Base-by-base conservation (phyloP, 2,329 filamentous ascomycete genomes). In the Aureobasidium namibiae region DNA sequence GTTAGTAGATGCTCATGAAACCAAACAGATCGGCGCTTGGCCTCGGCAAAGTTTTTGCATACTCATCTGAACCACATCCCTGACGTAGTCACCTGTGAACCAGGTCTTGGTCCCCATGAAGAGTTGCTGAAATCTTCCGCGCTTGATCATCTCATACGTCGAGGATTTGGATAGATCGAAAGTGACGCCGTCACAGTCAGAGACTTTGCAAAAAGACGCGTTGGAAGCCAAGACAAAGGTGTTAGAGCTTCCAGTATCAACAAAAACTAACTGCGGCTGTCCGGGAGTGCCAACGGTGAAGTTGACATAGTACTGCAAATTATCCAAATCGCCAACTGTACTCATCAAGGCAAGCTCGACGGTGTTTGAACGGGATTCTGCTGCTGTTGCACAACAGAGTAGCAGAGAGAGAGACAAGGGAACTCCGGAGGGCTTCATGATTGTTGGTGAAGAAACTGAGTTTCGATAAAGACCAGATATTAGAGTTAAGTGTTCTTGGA, bases 211-310 rank as follows among this genome's bases (percentile, higher is more conserved):
- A 9, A 67, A 61, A 5, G 58, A 26, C 4, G 68, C 65, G 34
- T 61, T 46, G 1, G 67, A 65, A 2, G 68, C 64, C 54, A 69
- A 65, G 59, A 71, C 65, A 61, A 70, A 70, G 11, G 70, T 65
- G 45, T 71, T 68, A 39, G 64, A 66, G 57, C 68, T 69, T 44
- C 69, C 69, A 38, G 70, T 71, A 45, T 72, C 70, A 52, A 72
- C 63, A 46, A 68, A 66, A 42, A 71, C 67, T 6, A 66, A 65
- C 56, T 70, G 66, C 3, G 61, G 24, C 62, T 72, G 69, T 4
- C 68, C 66, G 23, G 70, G 70, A 1, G 67, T 70, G n/a, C 70
- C 70, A 5, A 70, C 66, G 11, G 68, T 67, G 29, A 72, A 10
- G 16, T 59, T 59, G 24, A 36, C 21, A 14, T 50, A 59, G 36